These are phyloP conservation scores for Endoconidiophora laricicola DNA, from an alignment of 2,329 filamentous ascomycete species.

Conservation along the genomic window DNA sequence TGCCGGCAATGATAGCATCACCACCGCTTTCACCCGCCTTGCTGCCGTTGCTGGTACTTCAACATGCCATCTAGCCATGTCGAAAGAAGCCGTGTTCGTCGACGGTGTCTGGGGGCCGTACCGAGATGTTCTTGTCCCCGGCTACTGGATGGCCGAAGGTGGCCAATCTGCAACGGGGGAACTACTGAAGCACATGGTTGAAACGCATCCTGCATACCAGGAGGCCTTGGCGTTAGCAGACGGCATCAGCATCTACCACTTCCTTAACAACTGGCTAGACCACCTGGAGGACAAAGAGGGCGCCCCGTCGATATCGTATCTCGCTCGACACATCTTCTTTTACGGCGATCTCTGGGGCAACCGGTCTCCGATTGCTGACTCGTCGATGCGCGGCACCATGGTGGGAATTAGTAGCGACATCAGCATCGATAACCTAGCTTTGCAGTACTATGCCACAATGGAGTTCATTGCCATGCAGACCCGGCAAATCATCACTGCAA, in stretches of 20 bases:
- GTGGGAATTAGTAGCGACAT: conserved; percentile 79
- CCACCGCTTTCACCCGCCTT: conserved; percentile 80
- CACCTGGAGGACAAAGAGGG: conserved; percentile 52
- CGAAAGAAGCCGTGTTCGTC: conserved; percentile 80
- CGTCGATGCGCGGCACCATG: conserved; percentile 80
- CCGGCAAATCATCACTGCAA: conserved; percentile 80
- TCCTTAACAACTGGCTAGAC: conserved; percentile 73
- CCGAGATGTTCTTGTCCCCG: conserved; percentile 77
- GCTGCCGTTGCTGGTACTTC: conserved; percentile 93
- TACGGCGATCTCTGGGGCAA: conserved; percentile 97
- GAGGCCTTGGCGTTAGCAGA: conserved; percentile 62
- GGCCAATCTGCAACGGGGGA: conserved; percentile 94
- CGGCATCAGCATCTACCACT: conserved; percentile 85
- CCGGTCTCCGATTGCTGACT: conserved; percentile 79
- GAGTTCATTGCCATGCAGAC: conserved; percentile 98
- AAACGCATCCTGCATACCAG: conserved; percentile 82
- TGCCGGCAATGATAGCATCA: conserved; percentile 49
- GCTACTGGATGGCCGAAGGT: conserved; percentile 93
- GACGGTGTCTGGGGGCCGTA: conserved; percentile 96
- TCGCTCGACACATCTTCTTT: conserved; percentile 92
- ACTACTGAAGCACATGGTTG: conserved; percentile 81
- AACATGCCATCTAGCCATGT: conserved; percentile 95
- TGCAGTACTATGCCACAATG: conserved; percentile 91
- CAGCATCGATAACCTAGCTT: conserved; percentile 67
- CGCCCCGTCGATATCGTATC: conserved; percentile 65